These are phyloP conservation scores for Rosa lucieae DNA, from an alignment of 306 rosid genomes.

Conservation along the genomic window DNA sequence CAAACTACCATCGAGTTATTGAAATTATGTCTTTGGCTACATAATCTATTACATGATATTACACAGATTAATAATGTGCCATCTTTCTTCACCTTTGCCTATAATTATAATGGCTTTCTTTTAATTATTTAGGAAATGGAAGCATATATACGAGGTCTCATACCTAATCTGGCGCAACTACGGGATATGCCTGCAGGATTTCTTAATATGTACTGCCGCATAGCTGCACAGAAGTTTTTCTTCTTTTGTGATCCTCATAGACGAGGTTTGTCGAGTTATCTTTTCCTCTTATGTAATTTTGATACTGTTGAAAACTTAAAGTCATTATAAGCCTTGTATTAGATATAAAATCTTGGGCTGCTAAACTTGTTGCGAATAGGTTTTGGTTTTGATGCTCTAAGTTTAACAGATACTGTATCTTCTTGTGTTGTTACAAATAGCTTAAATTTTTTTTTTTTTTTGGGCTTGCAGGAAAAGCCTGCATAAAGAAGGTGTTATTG, in stretches of 20 bases:
- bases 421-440: not conserved
- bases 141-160: slow-evolving; percentile 87
- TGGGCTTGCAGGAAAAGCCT: slow-evolving; percentile 71
- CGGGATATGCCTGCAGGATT: slow-evolving; percentile 79
- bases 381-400: not conserved
- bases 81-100: not conserved
- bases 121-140: slow-evolving; percentile 77
- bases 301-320: not conserved
- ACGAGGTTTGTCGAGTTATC: slow-evolving; percentile 64
- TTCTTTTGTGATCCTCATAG: slow-evolving; percentile 98
- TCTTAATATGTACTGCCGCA: slow-evolving; percentile 81
- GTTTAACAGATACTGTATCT: not conserved
- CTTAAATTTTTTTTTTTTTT: not conserved
- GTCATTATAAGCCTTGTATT: not conserved
- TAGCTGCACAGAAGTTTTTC: slow-evolving; percentile 96
- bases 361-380: not conserved
- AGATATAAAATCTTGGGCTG: not conserved
- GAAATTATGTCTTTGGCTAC: not conserved
- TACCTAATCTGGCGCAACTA: slow-evolving; percentile 93
- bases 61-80: not conserved
- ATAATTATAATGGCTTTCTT: slow-evolving; percentile 10
- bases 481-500: slow-evolving; percentile 95
- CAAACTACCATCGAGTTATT: slow-evolving; percentile 24
- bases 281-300: not conserved
- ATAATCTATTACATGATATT: not conserved